These are phyloP conservation scores for Chamaecrista fasciculata DNA, from an alignment of 306 rosid species.

Conservation along the genomic window DNA sequence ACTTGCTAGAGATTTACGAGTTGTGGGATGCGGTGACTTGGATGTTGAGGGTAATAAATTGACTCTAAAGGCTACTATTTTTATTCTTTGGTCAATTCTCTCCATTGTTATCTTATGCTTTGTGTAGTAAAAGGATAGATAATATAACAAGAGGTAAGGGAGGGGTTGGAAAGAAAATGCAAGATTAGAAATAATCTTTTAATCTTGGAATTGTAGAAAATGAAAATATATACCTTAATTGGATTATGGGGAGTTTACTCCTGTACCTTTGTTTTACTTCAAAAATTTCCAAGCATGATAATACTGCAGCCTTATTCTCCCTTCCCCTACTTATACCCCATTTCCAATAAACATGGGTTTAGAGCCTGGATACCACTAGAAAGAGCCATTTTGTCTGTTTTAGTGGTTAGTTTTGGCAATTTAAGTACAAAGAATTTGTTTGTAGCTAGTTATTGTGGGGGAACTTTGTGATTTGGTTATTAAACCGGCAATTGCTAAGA, in stretches of 20 bases:
- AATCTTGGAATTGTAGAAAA: background rate
- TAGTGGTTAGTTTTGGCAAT: constrained; percentile 17
- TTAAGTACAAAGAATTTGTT: constrained; percentile 1
- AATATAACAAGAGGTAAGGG: background rate
- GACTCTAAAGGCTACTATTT: constrained; percentile 4
- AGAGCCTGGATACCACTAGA: constrained; percentile 14
- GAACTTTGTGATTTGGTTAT: constrained; percentile 2
- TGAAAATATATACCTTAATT: background rate
- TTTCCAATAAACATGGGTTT: constrained; percentile 15
- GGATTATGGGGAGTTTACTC: background rate
- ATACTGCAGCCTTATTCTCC: background rate
- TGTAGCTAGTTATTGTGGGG: too few relatives aligned
- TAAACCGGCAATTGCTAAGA: background rate
- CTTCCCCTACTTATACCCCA: background rate
- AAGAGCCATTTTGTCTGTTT: background rate
- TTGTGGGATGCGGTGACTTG: constrained; percentile 97
- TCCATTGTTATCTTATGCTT: background rate
- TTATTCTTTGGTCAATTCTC: constrained; percentile 20
- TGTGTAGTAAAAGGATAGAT: background rate
- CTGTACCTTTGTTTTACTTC: background rate
- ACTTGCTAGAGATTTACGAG: constrained; percentile 85
- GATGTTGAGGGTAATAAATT: constrained; percentile 86
- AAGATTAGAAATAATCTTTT: background rate
- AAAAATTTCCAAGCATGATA: background rate
- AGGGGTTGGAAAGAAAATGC: background rate